Conservation (phyloP, 305 asterid genomes). For the Galium porrigens region DNA sequence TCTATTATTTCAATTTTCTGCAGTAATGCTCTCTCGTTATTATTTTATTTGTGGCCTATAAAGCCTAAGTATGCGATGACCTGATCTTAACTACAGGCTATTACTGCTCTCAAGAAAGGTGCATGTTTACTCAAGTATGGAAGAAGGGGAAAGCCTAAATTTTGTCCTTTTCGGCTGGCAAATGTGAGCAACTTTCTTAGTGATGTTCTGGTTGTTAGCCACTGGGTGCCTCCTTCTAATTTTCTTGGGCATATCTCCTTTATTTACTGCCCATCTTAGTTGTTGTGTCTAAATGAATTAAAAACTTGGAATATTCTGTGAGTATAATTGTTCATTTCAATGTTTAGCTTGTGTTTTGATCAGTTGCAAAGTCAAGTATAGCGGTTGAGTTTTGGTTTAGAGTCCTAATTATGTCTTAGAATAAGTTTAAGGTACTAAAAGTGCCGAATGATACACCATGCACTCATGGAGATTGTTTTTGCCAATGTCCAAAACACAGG, state of each 20-base stretch:
- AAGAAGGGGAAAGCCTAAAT: slow-evolving; percentile 94
- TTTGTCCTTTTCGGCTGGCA: slow-evolving; percentile 86
- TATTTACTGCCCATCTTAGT: neutral
- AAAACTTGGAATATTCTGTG: neutral
- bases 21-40: slow-evolving; percentile 8
- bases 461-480: neutral
- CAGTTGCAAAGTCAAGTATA: neutral
- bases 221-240: neutral
- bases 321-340: neutral
- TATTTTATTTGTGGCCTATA: slow-evolving; percentile 8
- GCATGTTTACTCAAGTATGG: slow-evolving; percentile 85
- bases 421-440: neutral
- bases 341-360: neutral
- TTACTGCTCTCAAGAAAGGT: slow-evolving; percentile 82
- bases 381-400: neutral
- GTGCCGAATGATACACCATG: neutral
- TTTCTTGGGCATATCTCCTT: neutral
- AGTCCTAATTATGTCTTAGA: neutral
- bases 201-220: slow-evolving; percentile 14
- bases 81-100: slow-evolving; percentile 49
- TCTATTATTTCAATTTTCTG: slow-evolving; percentile 13
- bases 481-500: neutral
- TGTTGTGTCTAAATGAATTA: neutral
- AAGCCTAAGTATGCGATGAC: slow-evolving; percentile 20
- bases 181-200: slow-evolving; percentile 38